Evolutionary conservation across 2,329 filamentous ascomycete genomes (phyloP), one percentile per base, ranked within the genome.

Genomic region (Cadophora malorum): DNA sequence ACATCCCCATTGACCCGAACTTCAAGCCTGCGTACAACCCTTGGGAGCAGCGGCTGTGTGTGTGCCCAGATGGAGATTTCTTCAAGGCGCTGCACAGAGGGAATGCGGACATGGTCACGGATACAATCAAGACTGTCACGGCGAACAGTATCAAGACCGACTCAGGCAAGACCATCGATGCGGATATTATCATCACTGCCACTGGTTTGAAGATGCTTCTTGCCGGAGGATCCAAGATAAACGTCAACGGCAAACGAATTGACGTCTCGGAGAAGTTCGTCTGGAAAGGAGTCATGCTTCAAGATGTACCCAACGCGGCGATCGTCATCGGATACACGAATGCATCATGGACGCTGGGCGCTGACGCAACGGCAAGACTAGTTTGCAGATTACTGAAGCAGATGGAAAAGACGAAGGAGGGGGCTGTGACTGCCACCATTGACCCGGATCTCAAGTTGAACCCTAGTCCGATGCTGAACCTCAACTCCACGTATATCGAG

Each of bases 41-140:
- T 0, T 90, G 91, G 83, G 85, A 93, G 65, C 92, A 96, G 77
- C 87, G 93, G 0, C 80, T 96, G 8, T 96, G 93, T 74, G 81
- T 93, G 68, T 89, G 79, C 21, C 84, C 84, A 0, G 81, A 85
- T 61, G 85, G 82, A 10, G 86, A 89, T 73, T 89, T 88, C 73
- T 88, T 83, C 78, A 76, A 82, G 56, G 80, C 83, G 0, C 71
- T 88, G 2, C 80, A 80, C 61, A 76, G 75, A 1, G 78, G 80
- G 1, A 85, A 85, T 65, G 78, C 80, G 1, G 77, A 81, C 38
- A 75, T 88, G 2, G 81, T 84, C 0, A 88, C 86, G 0, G 85
- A 83, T 64, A 79, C 76, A 0, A 86, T 90, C 72, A 79, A 83
- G 23, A 82, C 79, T 0, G 82, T 88, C 3, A 86, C 83, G 0